phyloP scores from a whole-genome alignment of 306 rosid species.

The Macrotyloma uniflorum region DNA sequence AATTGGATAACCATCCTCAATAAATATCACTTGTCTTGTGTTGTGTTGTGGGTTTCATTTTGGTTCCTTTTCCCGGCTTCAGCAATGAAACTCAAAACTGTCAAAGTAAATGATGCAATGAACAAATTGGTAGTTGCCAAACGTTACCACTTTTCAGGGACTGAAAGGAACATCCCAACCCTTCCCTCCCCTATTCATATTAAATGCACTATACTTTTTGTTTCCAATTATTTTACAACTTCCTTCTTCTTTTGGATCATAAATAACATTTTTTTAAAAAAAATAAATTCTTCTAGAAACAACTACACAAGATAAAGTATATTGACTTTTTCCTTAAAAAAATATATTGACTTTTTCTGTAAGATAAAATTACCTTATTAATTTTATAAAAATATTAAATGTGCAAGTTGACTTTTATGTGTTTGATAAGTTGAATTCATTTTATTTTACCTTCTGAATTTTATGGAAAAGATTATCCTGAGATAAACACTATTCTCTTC shows the following conservation, averaged over 20 bases:
- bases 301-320: too few species aligned
- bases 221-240: background rate
- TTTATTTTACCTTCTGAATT: too few species aligned
- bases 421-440: too few species aligned
- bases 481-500: too few species aligned
- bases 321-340: too few species aligned
- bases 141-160: background rate
- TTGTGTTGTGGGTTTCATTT: background rate
- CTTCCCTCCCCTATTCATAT: background rate
- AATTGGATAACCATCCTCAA: background rate
- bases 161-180: constrained; percentile 23
- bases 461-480: too few species aligned
- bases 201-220: background rate
- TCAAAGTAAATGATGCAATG: background rate
- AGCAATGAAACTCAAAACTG: constrained; percentile 6
- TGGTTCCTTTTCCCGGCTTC: background rate
- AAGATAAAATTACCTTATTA: too few species aligned
- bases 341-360: too few species aligned
- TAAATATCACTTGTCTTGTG: background rate
- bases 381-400: background rate
- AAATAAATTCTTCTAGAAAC: too few species aligned
- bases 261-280: background rate
- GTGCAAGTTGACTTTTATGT: too few species aligned
- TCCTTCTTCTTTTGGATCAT: background rate
- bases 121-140: constrained; percentile 27